Conservation (phyloP, 139 green algal genomes). For the Chlorella sp. region DNA sequence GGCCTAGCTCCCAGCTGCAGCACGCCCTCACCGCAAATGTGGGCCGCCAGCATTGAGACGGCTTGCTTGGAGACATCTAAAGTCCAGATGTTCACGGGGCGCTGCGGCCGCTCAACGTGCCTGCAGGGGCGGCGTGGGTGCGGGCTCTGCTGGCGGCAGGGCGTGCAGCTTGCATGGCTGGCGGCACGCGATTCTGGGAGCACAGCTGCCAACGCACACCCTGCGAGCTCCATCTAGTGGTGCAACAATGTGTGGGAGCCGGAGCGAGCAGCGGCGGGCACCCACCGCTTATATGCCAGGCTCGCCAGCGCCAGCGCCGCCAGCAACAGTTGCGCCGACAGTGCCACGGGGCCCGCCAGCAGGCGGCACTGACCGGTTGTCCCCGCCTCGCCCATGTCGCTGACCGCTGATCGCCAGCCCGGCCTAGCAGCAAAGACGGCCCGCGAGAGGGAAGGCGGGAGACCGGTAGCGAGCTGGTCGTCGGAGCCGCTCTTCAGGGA, state of each 20-base stretch:
- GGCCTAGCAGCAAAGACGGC: neutral
- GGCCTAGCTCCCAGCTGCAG: neutral
- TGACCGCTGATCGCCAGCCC: neutral
- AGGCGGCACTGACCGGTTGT: conserved; percentile 41
- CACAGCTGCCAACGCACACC: neutral
- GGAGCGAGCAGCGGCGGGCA: neutral
- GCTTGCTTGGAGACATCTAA: conserved; percentile 74
- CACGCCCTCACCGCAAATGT: conserved; percentile 50
- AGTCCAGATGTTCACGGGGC: conserved; percentile 59
- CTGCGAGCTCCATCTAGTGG: neutral
- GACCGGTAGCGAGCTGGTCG: neutral
- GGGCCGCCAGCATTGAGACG: conserved; percentile 50
- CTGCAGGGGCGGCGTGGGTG: neutral
- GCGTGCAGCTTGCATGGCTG: too few relatives aligned
- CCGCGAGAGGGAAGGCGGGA: too few relatives aligned
- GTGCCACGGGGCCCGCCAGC: conserved; percentile 43
- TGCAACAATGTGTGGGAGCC: neutral
- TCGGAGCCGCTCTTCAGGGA: neutral
- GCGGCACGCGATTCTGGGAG: too few relatives aligned
- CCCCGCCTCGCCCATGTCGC: neutral
- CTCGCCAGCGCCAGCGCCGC: conserved; percentile 37
- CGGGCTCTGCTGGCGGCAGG: neutral
- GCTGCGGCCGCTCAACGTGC: conserved; percentile 51
- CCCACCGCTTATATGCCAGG: conserved; percentile 53
- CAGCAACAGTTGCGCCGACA: conserved; percentile 47